Percentiles rank a stretch among this genome's conserved stretches.
phyloP scores from a whole-genome alignment of 1,139 yeast genomes.

The Candida neerlandica region DNA sequence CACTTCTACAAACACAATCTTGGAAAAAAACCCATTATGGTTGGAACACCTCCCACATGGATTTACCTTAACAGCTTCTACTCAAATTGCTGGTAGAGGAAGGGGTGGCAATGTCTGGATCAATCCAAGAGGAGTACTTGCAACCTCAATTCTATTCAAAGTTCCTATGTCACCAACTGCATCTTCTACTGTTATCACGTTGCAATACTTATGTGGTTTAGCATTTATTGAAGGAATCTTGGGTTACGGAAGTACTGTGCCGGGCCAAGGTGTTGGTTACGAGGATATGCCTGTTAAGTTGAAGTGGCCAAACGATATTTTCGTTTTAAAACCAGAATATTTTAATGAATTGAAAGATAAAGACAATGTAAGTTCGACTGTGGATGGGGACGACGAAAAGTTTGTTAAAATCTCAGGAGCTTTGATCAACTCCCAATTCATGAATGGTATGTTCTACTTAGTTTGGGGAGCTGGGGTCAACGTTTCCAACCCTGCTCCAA shows the following conservation, averaged over 20 bases:
- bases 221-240: constrained; percentile 81
- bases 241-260: constrained; percentile 52
- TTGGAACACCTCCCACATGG: constrained; percentile 71
- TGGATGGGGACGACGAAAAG: constrained; percentile 46
- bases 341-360: constrained; percentile 32
- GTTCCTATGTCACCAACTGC: constrained; percentile 51
- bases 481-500: constrained; percentile 84
- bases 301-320: constrained; percentile 98
- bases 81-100: constrained; percentile 90
- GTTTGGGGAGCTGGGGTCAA: constrained; percentile 89
- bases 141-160: constrained; percentile 71
- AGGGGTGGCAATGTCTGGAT: constrained; percentile 96
- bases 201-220: constrained; percentile 83
- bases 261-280: constrained; percentile 55
- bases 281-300: constrained; percentile 76
- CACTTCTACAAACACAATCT: constrained; percentile 79
- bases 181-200: constrained; percentile 59
- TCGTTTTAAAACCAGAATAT: constrained; percentile 68
- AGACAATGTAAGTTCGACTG: constrained; percentile 33
- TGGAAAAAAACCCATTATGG: constrained; percentile 70
- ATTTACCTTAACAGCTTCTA: constrained; percentile 69
- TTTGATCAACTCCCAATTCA: constrained; percentile 74
- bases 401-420: constrained; percentile 85
- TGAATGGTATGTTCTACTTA: constrained; percentile 59
- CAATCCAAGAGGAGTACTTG: constrained; percentile 89